Evolutionary conservation across 176 grass and related monocot genomes (phyloP), one percentile per base, ranked within the genome.

Genomic region (Chloris gayana): DNA sequence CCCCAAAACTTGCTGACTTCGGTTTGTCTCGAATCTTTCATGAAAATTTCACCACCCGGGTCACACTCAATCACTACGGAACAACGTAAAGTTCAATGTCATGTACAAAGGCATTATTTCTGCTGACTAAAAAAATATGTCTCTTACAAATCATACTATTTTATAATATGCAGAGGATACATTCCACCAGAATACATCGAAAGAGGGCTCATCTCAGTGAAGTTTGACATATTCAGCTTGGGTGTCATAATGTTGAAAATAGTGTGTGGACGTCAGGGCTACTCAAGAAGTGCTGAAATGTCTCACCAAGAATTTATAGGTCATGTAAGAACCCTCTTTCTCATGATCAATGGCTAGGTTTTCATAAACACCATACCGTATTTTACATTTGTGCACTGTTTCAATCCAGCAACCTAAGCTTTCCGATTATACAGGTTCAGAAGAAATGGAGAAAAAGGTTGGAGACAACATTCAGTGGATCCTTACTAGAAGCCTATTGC

Each of bases 191-290:
- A 73, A 73, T 73, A 53, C 14, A 2, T 51, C 4, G 15, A 21
- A 2, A 54, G n/a, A 1, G 3, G 0, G 0, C 1, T 54, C 12
- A 22, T 22, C 70, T 56, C 70, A 22, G 53, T 1, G 0, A 56
- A 73, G 3, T 53, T 54, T 46, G 70, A 73, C 18, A 56, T 73
- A 73, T 73, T 53, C 49, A 73, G 70, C 49, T 73, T 73, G 47
- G 70, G 70, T n/a, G 5, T 73, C 14, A n/a, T 73, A 73, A 56
- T 73, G 4, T 0, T 73, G 17, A 14, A 56, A 46, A 73, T 56
- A 35, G 31, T 73, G 35, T 4, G 35, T 37, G 35, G 35, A 37
- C 35, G 4, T 37, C 4, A 37, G 35, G 35, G 35, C 35, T 37
- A 37, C 6, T 4, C 35, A 4, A 37, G 35, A 37, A 37, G 35